Evolutionary conservation across 371 early-diverging fungal genomes (phyloP).

Genomic region (Thermomucor indicae-seudaticae): DNA sequence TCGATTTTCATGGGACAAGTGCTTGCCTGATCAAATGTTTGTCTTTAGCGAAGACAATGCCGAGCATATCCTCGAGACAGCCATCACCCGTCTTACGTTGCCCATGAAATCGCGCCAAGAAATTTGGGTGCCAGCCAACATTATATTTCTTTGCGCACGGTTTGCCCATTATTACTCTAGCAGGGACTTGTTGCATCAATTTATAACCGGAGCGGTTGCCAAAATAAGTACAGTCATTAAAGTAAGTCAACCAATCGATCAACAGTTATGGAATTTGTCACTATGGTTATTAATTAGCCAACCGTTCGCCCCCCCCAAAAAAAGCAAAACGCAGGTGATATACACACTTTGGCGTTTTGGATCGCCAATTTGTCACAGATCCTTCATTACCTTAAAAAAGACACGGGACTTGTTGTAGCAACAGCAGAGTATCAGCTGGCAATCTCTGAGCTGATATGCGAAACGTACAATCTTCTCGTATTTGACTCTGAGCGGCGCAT

Average conservation of each 20-base stretch:
- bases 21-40: constrained; percentile 87
- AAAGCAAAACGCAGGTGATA: constrained; percentile 26
- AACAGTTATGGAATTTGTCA: not conserved
- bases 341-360: constrained; percentile 71
- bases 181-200: constrained; percentile 63
- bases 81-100: constrained; percentile 52
- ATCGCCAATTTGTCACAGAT: constrained; percentile 78
- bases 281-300: not conserved
- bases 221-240: constrained; percentile 56
- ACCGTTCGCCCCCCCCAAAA: not conserved
- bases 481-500: constrained; percentile 59
- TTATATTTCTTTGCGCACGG: constrained; percentile 82
- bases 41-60: constrained; percentile 75
- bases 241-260: constrained; percentile 34
- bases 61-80: constrained; percentile 64
- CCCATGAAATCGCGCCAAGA: constrained; percentile 55
- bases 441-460: constrained; percentile 72
- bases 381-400: constrained; percentile 80
- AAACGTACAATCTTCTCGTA: constrained; percentile 65
- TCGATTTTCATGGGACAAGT: constrained; percentile 74
- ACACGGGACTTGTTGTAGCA: constrained; percentile 60
- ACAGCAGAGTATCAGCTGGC: constrained; percentile 64
- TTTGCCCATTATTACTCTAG: constrained; percentile 78
- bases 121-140: constrained; percentile 75
- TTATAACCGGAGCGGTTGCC: constrained; percentile 56